Evolutionary conservation across 2,329 filamentous ascomycete genomes (phyloP).

Genomic region (Dendrostoma leiphaemia): DNA sequence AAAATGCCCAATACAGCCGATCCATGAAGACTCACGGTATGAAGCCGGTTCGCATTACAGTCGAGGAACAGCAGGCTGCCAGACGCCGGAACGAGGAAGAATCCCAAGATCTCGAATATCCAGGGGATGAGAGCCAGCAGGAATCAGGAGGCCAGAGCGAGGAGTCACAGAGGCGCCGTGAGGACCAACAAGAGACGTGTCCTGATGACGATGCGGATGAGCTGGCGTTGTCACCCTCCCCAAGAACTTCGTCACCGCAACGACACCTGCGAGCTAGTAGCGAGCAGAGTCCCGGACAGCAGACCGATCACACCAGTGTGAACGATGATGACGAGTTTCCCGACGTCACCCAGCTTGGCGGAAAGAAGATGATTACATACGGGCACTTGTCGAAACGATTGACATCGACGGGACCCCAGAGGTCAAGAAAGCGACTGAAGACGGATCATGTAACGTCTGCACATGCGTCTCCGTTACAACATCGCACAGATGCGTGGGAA

Average conservation of each 20-base stretch:
- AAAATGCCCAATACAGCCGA: constrained; percentile 53
- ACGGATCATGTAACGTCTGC: neutral
- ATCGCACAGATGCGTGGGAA: constrained; percentile 5
- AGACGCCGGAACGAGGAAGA: constrained; percentile 28
- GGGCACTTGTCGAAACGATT: constrained; percentile 22
- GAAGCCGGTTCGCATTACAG: constrained; percentile 46
- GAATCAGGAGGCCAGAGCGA: constrained; percentile 24
- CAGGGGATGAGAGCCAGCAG: constrained; percentile 47
- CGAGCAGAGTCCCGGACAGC: constrained; percentile 24
- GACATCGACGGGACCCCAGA: constrained; percentile 19
- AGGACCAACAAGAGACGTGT: constrained; percentile 34
- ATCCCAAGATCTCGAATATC: constrained; percentile 49
- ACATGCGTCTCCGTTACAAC: neutral
- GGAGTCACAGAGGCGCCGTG: constrained; percentile 26
- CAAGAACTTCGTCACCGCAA: constrained; percentile 25
- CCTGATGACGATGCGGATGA: constrained; percentile 24
- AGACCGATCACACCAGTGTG: constrained; percentile 31
- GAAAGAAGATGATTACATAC: constrained; percentile 16
- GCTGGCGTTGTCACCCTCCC: constrained; percentile 28
- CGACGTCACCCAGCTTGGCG: constrained; percentile 23
- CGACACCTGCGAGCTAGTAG: constrained; percentile 26
- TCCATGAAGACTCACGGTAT: constrained; percentile 54
- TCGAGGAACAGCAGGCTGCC: constrained; percentile 27
- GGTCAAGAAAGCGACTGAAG: constrained; percentile 25
- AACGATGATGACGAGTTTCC: constrained; percentile 32